Conservation (phyloP, 768 basidiomycete genomes). For the Suillus occidentalis region DNA sequence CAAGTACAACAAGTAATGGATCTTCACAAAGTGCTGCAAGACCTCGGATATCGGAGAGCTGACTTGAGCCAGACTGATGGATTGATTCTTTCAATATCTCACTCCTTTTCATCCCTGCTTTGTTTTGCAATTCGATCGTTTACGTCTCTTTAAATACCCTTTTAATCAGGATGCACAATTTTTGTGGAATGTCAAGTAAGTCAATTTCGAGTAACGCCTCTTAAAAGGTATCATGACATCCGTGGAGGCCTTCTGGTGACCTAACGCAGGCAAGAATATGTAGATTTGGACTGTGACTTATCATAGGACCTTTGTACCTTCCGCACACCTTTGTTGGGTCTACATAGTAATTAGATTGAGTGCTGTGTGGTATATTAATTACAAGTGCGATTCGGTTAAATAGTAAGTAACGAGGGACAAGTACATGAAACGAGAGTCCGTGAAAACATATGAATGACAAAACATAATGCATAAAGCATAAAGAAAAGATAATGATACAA, state of each 20-base stretch:
- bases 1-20: conserved; percentile 55
- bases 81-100: conserved; percentile 25
- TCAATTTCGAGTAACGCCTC: neutral
- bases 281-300: too few species aligned
- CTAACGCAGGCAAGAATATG: too few species aligned
- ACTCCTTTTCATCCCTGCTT: conserved; percentile 11
- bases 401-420: neutral
- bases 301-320: too few species aligned
- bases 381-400: neutral
- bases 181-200: conserved; percentile 10
- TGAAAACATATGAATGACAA: neutral
- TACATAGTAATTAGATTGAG: too few species aligned
- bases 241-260: neutral
- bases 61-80: conserved; percentile 17
- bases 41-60: conserved; percentile 13
- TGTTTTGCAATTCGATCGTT: conserved; percentile 8
- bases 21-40: conserved; percentile 32
- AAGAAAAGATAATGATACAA: neutral
- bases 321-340: too few species aligned
- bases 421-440: neutral
- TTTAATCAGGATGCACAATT: conserved; percentile 29
- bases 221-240: neutral
- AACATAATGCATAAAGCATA: neutral
- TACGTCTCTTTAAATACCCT: conserved; percentile 20
- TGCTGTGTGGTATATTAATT: neutral